phyloP scores from a whole-genome alignment of 306 rosid species.

The Quercus alba region DNA sequence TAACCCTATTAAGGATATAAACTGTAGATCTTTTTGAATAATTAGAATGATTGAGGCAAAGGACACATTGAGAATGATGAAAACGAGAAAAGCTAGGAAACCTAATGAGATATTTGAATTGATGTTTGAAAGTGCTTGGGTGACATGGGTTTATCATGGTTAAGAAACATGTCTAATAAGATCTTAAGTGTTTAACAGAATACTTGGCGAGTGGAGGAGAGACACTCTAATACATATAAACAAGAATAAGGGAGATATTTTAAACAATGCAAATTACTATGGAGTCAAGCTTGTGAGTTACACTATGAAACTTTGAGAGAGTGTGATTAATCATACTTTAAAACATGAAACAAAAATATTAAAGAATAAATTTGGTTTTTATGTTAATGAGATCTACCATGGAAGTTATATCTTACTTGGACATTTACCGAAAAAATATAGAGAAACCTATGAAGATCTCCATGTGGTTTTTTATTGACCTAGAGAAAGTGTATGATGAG shows the following conservation, averaged over 20 bases:
- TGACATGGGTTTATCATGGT: background rate
- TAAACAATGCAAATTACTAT: background rate
- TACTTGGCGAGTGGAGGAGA: background rate
- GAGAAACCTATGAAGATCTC: background rate
- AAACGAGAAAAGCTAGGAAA: background rate
- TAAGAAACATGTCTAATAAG: background rate
- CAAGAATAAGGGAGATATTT: background rate
- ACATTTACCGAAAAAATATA: background rate
- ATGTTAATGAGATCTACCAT: background rate
- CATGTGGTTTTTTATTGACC: background rate
- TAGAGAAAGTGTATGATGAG: background rate
- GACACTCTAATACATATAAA: background rate
- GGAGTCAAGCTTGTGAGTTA: background rate
- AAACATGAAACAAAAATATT: background rate
- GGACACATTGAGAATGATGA: background rate
- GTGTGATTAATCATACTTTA: background rate
- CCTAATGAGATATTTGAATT: background rate
- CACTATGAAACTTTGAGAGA: background rate
- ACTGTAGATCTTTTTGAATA: background rate
- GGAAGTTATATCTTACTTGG: background rate
- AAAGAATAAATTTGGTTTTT: background rate
- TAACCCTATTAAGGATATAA: too few relatives aligned
- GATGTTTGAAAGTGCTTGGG: background rate
- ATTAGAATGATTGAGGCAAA: background rate
- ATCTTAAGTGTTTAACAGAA: background rate